phyloP scores from a whole-genome alignment of 2,329 filamentous ascomycete species.

The Sporothrix inflata region DNA sequence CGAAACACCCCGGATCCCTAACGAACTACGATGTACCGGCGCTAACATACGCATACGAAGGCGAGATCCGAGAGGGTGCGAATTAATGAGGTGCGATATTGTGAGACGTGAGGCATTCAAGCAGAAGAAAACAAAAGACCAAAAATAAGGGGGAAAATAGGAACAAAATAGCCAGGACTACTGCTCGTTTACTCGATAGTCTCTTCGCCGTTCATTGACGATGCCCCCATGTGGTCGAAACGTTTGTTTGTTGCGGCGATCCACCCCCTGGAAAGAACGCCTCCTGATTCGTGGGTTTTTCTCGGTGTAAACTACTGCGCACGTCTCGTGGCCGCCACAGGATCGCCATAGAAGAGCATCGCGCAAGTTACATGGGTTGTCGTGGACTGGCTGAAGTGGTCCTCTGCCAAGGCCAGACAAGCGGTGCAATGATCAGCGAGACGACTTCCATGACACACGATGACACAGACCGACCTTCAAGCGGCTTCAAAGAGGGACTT shows the following conservation, averaged over 20 bases:
- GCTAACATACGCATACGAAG: not conserved
- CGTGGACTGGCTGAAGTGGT: not conserved
- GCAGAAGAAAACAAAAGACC: not conserved
- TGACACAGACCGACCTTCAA: not conserved
- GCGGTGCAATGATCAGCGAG: conserved; percentile 10
- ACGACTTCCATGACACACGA: not conserved
- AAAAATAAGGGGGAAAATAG: not conserved
- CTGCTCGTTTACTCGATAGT: not conserved
- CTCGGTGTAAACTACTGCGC: conserved; percentile 11
- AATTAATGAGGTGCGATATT: not conserved
- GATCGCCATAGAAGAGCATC: not conserved
- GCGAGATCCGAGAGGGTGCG: not conserved
- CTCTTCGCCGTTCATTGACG: not conserved
- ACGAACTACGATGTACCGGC: conserved; percentile 14
- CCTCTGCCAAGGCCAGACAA: not conserved
- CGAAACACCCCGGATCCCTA: not conserved
- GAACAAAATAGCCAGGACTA: not conserved
- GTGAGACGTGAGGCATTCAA: not conserved
- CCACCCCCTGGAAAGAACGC: not conserved
- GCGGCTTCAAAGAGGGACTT: not conserved
- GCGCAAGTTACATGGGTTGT: not conserved
- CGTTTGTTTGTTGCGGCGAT: not conserved
- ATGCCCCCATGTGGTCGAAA: not conserved
- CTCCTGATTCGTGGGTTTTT: conserved; percentile 25
- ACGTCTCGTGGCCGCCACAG: not conserved